These are phyloP conservation scores for Morella rubra DNA, from an alignment of 306 rosid genomes.

Conservation along the genomic window DNA sequence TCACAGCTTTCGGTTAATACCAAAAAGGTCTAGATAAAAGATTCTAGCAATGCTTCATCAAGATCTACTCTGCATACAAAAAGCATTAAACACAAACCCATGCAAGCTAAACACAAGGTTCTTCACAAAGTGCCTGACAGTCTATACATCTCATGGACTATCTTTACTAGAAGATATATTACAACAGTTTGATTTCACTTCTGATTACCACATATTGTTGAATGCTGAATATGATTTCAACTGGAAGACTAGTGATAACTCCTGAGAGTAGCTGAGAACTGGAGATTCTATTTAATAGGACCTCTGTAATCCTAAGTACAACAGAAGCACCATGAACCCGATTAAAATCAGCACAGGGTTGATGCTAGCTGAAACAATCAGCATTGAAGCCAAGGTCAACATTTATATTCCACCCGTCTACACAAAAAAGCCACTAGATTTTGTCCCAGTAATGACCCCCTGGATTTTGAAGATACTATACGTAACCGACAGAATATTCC, in stretches of 20 bases:
- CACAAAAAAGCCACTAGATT: background rate
- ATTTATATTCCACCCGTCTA: background rate
- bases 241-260: background rate
- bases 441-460: too few relatives aligned
- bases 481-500: too few relatives aligned
- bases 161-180: background rate
- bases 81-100: background rate
- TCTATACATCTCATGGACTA: background rate
- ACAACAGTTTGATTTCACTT: background rate
- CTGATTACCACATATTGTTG: background rate
- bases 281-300: background rate
- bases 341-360: background rate
- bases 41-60: background rate
- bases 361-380: background rate
- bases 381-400: background rate
- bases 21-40: background rate
- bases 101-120: background rate
- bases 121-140: background rate
- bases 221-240: background rate
- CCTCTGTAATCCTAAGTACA: background rate
- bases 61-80: background rate
- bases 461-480: too few relatives aligned
- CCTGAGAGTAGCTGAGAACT: background rate
- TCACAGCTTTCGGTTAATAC: background rate
- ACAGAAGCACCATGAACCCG: background rate